A percentile compares a stretch with the other conserved stretches of the same genome.
These are phyloP conservation scores for Curvularia spicifera DNA, from an alignment of 2,329 filamentous ascomycete genomes.

Conservation along the genomic window DNA sequence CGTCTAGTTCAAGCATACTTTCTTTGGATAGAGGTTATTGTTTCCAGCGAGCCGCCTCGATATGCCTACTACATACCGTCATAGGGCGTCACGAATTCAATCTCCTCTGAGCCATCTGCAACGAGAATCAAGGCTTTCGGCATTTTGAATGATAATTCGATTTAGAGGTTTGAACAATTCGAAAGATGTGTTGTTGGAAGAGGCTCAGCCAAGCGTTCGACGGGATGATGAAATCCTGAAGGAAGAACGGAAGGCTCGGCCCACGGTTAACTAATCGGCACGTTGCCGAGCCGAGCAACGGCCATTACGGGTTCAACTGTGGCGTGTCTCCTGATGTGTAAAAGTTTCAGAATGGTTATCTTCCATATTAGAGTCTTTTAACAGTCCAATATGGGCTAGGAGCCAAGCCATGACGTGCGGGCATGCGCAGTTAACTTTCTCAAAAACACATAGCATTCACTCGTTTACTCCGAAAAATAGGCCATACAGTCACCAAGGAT, in stretches of 20 bases:
- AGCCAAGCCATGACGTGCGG: background rate
- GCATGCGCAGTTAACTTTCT: background rate
- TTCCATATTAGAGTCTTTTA: no score
- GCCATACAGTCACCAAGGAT: constrained; percentile 17
- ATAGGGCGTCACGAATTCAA: constrained; percentile 51
- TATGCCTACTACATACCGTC: constrained; percentile 38
- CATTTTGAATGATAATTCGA: constrained; percentile 23
- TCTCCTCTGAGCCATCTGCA: constrained; percentile 51
- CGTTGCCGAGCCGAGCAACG: background rate
- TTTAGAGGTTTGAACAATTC: background rate
- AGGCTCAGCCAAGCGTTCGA: constrained; percentile 9
- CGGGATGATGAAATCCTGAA: constrained; percentile 13
- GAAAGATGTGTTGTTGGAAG: background rate
- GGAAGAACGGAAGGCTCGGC: constrained; percentile 5
- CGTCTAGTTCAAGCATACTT: background rate
- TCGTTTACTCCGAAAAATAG: constrained; percentile 4
- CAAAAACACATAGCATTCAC: constrained; percentile 17
- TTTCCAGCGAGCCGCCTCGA: no score
- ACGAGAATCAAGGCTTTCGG: constrained; percentile 48
- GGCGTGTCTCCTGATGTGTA: background rate
- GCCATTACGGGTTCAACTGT: background rate
- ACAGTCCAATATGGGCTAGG: no score
- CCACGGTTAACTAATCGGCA: constrained; percentile 1
- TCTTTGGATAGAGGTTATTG: background rate
- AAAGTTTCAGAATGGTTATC: background rate